Conservation (phyloP, 768 basidiomycete genomes). For the Coprinellus micaceus region DNA sequence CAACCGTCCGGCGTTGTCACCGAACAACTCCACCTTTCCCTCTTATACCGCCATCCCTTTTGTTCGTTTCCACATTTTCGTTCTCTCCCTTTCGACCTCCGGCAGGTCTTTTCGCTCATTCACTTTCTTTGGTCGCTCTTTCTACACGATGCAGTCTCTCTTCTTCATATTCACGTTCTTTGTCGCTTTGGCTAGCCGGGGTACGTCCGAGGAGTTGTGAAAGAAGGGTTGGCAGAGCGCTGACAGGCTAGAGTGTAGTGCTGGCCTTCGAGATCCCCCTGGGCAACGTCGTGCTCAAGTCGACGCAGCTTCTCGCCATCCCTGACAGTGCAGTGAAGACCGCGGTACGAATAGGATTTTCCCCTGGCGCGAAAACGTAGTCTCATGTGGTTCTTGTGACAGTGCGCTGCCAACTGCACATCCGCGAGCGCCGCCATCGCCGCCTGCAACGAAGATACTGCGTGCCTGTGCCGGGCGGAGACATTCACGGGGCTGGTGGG, state of each 20-base stretch:
- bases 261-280: conserved; percentile 50
- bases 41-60: conserved; percentile 11
- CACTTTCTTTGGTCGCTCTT: too few species aligned
- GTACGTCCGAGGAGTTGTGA: conserved; percentile 28
- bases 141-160: conserved; percentile 26
- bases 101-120: conserved; percentile 21
- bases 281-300: conserved; percentile 33
- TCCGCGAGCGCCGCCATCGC: conserved; percentile 23
- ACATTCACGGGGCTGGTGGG: conserved; percentile 40
- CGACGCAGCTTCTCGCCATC: conserved; percentile 44
- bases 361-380: too few species aligned
- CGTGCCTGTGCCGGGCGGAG: conserved; percentile 51
- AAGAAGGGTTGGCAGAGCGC: neutral
- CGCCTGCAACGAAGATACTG: conserved; percentile 43
- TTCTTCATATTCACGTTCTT: conserved; percentile 33
- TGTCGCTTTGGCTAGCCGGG: conserved; percentile 54
- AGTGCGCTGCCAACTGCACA: conserved; percentile 37
- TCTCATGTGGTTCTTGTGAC: neutral
- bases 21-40: neutral
- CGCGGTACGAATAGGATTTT: conserved; percentile 25
- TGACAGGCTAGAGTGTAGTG: conserved; percentile 22
- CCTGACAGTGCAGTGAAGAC: conserved; percentile 26
- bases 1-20: neutral
- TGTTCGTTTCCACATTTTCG: conserved; percentile 13
- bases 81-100: conserved; percentile 15